Evolutionary conservation across 1,284 basidiomycete species (phyloP).

Genomic region (Apiotrichum akiyoshidainum): DNA sequence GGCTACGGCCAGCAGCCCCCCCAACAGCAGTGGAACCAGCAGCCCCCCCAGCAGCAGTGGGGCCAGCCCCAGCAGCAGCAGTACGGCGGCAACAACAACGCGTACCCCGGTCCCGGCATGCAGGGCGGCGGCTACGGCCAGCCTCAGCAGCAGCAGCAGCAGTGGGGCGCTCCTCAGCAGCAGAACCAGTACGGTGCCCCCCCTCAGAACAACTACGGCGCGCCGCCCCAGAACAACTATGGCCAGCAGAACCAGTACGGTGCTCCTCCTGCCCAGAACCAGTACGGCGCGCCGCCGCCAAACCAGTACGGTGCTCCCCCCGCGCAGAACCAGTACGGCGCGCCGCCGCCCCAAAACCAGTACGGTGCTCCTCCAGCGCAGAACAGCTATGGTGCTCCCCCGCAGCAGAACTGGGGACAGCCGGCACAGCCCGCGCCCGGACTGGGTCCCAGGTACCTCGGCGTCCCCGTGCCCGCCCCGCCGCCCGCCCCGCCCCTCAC

Average conservation of each 20-base stretch:
- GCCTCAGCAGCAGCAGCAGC: conserved; percentile 2
- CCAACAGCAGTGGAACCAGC: conserved; percentile 9
- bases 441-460: conserved; percentile 35
- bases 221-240: conserved; percentile 18
- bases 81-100: conserved; percentile 10
- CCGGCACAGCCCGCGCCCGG: conserved; percentile 7
- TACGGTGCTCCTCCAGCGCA: conserved; percentile 6
- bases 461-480: conserved; percentile 44
- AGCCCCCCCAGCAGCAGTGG: conserved; percentile 12
- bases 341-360: conserved; percentile 13
- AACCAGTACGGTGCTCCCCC: conserved; percentile 13
- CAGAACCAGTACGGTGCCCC: conserved; percentile 21
- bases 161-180: conserved; percentile 8
- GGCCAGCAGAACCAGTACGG: conserved; percentile 11
- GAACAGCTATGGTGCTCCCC: conserved; percentile 3
- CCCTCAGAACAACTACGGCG: conserved; percentile 13
- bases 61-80: conserved; percentile 21
- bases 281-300: conserved; percentile 11
- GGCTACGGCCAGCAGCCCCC: conserved; percentile 9
- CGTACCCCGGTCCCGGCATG: conserved; percentile 1
- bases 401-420: conserved; percentile 4
- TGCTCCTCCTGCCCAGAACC: conserved; percentile 6
- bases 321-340: conserved; percentile 9
- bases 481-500: conserved; percentile 42
- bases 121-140: background rate